Evolutionary conservation across 768 basidiomycete genomes (phyloP).

Genomic region (Leucocoprinus sp.): DNA sequence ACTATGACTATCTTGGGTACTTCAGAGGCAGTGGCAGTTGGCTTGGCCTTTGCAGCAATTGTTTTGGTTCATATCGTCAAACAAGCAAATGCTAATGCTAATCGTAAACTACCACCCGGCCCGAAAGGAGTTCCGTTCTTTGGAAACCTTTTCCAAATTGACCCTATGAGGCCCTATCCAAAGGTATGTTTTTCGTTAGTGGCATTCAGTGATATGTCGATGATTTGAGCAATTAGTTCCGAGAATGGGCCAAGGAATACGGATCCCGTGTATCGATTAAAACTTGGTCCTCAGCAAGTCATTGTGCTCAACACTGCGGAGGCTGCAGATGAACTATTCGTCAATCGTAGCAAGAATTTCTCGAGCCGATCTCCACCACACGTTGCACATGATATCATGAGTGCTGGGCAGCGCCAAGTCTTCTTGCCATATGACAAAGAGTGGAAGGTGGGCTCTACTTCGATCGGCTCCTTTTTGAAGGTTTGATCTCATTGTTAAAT

Average conservation of each 20-base stretch:
- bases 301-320: slow-evolving; percentile 21
- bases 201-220: background rate
- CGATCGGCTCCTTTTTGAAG: background rate
- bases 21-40: slow-evolving; percentile 6
- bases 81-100: background rate
- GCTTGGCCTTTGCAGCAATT: slow-evolving; percentile 1
- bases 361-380: slow-evolving; percentile 22
- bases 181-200: slow-evolving; percentile 12
- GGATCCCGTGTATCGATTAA: slow-evolving; percentile 22
- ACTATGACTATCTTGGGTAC: background rate
- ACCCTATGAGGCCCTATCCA: slow-evolving; percentile 19
- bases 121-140: slow-evolving; percentile 23
- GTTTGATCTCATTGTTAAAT: background rate
- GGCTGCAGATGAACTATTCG: slow-evolving; percentile 18
- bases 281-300: slow-evolving; percentile 19
- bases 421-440: slow-evolving; percentile 22
- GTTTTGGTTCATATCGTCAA: slow-evolving; percentile 5
- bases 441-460: slow-evolving; percentile 19
- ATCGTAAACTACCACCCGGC: slow-evolving; percentile 21
- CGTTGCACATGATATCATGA: slow-evolving; percentile 25
- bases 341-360: slow-evolving; percentile 19
- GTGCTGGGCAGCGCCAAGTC: slow-evolving; percentile 20
- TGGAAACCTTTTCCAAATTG: slow-evolving; percentile 25
- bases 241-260: slow-evolving; percentile 21
- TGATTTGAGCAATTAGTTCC: slow-evolving; percentile 14